phyloP scores from a whole-genome alignment of 768 basidiomycete species.

The Suillus plorans region DNA sequence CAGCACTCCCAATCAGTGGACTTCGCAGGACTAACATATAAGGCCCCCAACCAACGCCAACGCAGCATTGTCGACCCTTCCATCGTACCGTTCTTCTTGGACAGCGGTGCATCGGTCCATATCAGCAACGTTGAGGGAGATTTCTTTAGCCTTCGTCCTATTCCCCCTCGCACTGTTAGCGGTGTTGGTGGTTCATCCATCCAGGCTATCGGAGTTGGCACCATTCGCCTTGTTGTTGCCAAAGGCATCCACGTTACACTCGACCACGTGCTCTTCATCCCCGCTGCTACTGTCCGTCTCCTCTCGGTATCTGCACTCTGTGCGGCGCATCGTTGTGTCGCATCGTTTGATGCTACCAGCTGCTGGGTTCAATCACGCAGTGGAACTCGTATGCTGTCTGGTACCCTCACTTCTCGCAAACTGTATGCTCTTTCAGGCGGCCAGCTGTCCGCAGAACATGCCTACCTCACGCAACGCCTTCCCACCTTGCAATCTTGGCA shows the following conservation, averaged over 20 bases:
- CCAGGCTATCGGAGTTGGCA: slow-evolving; percentile 25
- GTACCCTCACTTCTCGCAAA: neutral
- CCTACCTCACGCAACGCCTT: slow-evolving; percentile 9
- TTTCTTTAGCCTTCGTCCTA: slow-evolving; percentile 8
- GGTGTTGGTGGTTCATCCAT: slow-evolving; percentile 29
- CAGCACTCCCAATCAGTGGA: no score
- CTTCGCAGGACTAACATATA: no score
- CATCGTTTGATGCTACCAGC: slow-evolving; percentile 19
- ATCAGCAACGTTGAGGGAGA: no score
- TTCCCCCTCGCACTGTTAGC: slow-evolving; percentile 20
- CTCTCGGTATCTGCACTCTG: slow-evolving; percentile 23
- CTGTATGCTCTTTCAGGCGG: neutral
- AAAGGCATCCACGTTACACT: slow-evolving; percentile 10
- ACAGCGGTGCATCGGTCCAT: no score
- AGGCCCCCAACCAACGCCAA: no score
- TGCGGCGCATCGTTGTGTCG: neutral
- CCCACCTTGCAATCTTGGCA: slow-evolving; percentile 28
- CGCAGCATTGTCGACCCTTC: no score
- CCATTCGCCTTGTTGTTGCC: slow-evolving; percentile 20
- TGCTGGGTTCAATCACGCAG: slow-evolving; percentile 6
- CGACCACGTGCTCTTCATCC: slow-evolving; percentile 19
- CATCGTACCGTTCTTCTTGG: no score
- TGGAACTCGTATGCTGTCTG: neutral
- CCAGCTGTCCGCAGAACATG: slow-evolving; percentile 13
- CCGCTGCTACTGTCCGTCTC: slow-evolving; percentile 13